Base-by-base conservation (phyloP, 495 filamentous ascomycete genomes). In the Thermothielavioides terrestris region DNA sequence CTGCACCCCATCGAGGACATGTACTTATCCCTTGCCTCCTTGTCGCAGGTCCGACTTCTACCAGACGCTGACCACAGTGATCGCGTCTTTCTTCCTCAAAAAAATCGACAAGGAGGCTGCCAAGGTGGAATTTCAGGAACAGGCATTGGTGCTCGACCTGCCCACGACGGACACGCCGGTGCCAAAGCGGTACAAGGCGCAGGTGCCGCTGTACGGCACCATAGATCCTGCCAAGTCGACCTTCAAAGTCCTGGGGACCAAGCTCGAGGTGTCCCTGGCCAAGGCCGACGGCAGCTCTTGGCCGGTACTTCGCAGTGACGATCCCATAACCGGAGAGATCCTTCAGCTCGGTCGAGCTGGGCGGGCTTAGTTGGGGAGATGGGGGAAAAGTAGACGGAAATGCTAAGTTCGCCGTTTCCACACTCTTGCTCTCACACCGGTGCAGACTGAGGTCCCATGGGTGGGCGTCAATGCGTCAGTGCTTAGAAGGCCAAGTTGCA, bases 41-140 rank as follows among this genome's bases (percentile, higher is more conserved):
- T 21, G 15, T 17, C 43, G 30, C 51, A 89, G 88, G 40, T 81
- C 84, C 61, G 92, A 98, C 65, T 98, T 92, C 72, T 98, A 97
- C 71, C 92, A 98, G 70, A 97, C 92, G 1, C 69, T 83, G 20
- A 77, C 78, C 7, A 78, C 85, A 17, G 86, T 95, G 35, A 95
- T 94, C 55, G 88, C 87, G 7, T 92, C 87, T 15, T 81, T 96
- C 47, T 98, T 92, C 70, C 77, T 96, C 28, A 98, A 97, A 76
- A 98, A 95, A 71, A 94, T 98, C 57, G 82, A 94, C 61, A 92
- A 89, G 68, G 76, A 79, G 15, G 77, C 68, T 6, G 85, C 89
- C 31, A 80, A 71, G 50, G 78, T 97, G 9, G 68, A 76, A 12
- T 89, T 97, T 63, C 57, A 71, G 31, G 36, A 66, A 0, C 72